Evolutionary conservation across 768 basidiomycete genomes (phyloP).

Genomic region (Termitomyces titanicus): DNA sequence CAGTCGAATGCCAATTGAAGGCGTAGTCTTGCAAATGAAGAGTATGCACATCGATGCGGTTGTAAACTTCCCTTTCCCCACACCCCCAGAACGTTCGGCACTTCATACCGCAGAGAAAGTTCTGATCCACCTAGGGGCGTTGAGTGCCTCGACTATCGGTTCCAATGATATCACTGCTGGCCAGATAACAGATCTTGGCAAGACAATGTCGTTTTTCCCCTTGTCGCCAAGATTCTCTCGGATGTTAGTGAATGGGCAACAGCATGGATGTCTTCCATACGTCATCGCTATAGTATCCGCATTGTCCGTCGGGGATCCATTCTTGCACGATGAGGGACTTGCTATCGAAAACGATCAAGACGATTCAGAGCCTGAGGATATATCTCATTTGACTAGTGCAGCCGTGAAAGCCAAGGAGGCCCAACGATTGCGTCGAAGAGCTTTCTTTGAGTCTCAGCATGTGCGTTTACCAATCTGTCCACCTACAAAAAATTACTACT

Average conservation of each 20-base stretch:
- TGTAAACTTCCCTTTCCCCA: constrained; percentile 97
- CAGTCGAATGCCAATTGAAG: constrained; percentile 93
- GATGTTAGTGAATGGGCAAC: constrained; percentile 92
- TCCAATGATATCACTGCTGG: constrained; percentile 30
- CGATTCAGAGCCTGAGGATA: constrained; percentile 33
- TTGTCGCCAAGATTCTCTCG: constrained; percentile 92
- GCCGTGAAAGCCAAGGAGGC: constrained; percentile 50
- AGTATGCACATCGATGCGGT: constrained; percentile 97
- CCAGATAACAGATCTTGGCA: constrained; percentile 86
- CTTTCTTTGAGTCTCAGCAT: constrained; percentile 80
- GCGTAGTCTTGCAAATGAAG: constrained; percentile 97
- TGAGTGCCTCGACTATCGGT: constrained; percentile 37
- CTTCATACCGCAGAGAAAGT: constrained; percentile 80
- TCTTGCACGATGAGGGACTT: constrained; percentile 77
- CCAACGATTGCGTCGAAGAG: constrained; percentile 60
- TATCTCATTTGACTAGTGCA: constrained; percentile 44
- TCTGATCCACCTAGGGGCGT: constrained; percentile 79
- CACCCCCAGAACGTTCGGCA: constrained; percentile 78
- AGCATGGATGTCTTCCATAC: constrained; percentile 79
- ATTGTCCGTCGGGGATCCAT: constrained; percentile 93
- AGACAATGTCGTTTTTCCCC: constrained; percentile 90
- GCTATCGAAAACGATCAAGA: constrained; percentile 35
- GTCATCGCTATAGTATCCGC: constrained; percentile 88
- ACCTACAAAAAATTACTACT: background rate
- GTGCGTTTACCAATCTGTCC: constrained; percentile 35